phyloP scores from a whole-genome alignment of 2,329 filamentous ascomycete species.

The Anthostomella pinea region DNA sequence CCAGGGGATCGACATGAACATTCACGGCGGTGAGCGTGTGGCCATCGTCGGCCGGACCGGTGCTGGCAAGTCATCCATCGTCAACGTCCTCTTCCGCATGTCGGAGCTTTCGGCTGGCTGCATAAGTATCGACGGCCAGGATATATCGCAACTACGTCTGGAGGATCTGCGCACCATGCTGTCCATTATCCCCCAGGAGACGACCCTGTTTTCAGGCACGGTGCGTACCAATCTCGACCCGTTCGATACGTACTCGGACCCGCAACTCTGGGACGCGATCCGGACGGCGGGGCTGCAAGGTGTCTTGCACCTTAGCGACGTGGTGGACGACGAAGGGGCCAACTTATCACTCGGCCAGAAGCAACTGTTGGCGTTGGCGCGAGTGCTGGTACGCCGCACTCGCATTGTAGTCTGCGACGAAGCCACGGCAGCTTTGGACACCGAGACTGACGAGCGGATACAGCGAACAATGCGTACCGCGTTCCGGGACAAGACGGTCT shows the following conservation, averaged over 20 bases:
- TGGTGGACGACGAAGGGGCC: constrained; percentile 63
- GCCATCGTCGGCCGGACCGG: constrained; percentile 74
- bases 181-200: constrained; percentile 76
- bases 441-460: constrained; percentile 71
- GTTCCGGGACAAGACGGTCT: constrained; percentile 65
- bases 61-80: constrained; percentile 72
- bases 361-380: constrained; percentile 45
- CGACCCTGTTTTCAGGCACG: constrained; percentile 68
- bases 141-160: constrained; percentile 67
- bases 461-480: constrained; percentile 63
- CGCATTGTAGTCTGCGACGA: constrained; percentile 76
- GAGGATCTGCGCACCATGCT: constrained; percentile 70
- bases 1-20: constrained; percentile 63
- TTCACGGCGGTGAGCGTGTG: constrained; percentile 64
- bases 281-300: constrained; percentile 47
- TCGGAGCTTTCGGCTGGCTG: constrained; percentile 68
- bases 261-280: constrained; percentile 68
- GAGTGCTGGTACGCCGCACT: constrained; percentile 61
- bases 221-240: constrained; percentile 72
- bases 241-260: constrained; percentile 67
- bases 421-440: constrained; percentile 67
- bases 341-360: constrained; percentile 75
- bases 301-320: constrained; percentile 34
- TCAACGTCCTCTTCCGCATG: constrained; percentile 68
- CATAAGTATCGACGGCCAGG: constrained; percentile 67